Evolutionary conservation across 805 yeast species (phyloP), one percentile per base, ranked within the genome.

Genomic region (Saccharomyces mikatae): DNA sequence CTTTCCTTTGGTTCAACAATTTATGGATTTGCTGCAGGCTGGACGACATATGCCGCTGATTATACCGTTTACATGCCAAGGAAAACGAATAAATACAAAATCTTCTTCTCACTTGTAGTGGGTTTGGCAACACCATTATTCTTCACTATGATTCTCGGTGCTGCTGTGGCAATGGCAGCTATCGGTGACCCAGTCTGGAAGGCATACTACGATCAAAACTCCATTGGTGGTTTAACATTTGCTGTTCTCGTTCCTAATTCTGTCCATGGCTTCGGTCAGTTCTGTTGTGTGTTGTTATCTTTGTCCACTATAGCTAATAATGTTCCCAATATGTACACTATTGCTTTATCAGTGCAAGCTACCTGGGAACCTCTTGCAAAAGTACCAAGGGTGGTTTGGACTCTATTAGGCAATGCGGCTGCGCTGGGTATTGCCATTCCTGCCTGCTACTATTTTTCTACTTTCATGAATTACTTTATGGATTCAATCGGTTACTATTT

Each of bases 1-100:
- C 74, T 90, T 54, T 82, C 92, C 22, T 89, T 86, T 61, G 96
- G 96, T 67, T 84, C 90, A 70, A 73, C 94, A 47, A 70, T 87
- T 59, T 90, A 81, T 63, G 97, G 97, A 59, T 90, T 85, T 66
- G 95, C 96, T 51, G 81, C 96, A 53, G 97, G 97, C 58, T 90
- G 97, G 97, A 82, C 95, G 54, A 84, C 96, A 21, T 89, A 84
- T 63, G 94, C 97, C 28, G 82, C 96, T 52, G 97, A 90, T 74
- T 91, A 90, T 74, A 89, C 96, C 50, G 89, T 86, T 47, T 91
- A 89, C 75, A 89, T 87, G 80, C 88, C 86, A 60, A 75, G 79
- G 63, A 77, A 80, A 64, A 81, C 84, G 59, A 80, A 79, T 70
- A 74, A 81, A 47, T 59, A 61, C 66, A 83, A 76, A 66, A 76